Base-by-base conservation (phyloP, 768 basidiomycete genomes). In the Naematelia aurantialba region DNA sequence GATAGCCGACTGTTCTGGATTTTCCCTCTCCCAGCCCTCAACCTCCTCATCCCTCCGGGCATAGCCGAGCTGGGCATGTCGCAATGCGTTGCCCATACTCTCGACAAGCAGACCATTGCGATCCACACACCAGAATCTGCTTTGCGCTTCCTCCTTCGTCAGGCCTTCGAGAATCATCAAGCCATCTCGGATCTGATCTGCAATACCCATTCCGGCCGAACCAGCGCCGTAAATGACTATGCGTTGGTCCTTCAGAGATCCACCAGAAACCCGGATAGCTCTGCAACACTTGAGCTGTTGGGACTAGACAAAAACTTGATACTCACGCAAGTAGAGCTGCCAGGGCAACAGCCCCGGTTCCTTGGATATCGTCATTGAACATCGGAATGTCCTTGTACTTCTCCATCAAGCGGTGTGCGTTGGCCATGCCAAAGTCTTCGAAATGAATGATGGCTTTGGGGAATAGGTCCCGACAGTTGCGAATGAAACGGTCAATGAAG, bases 181-280 rank as follows among this genome's bases (percentile, higher is more conserved):
- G 3, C 88, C 89, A 64, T 88, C 87, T 14, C 88, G 83, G 53
- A 92, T 78, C 67, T 89, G 89, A 39, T 80, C 80, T 56, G 71
- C 68, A 47, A 73, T 89, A 19, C 90, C 91, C 61, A 89, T 81
- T 1, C 91, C 90, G 0, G 90, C 89, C 0, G 71, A 71, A 19
- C 79, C 90, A 0, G 88, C 87, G 11, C 90, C 90, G 74, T 87
- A 89, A 57, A 91, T 81, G 59, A 91, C 79, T 70, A 85, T 85
- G 14, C 89, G 83, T 72, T 92, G 90, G 59, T 89, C 86, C 4
- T 83, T 78, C 27, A 93, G 81, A 61, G 81, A 82, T 31, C 34
- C 25, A 5, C 65, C 67, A 1, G 3, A 59, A 2, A 73, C 64
- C 34, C 60, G 59, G 52, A 73, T 68, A 14, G 71, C 71, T 29